These are phyloP conservation scores for Cyberlindnera lachancei DNA, from an alignment of 805 yeast species.

Conservation along the genomic window DNA sequence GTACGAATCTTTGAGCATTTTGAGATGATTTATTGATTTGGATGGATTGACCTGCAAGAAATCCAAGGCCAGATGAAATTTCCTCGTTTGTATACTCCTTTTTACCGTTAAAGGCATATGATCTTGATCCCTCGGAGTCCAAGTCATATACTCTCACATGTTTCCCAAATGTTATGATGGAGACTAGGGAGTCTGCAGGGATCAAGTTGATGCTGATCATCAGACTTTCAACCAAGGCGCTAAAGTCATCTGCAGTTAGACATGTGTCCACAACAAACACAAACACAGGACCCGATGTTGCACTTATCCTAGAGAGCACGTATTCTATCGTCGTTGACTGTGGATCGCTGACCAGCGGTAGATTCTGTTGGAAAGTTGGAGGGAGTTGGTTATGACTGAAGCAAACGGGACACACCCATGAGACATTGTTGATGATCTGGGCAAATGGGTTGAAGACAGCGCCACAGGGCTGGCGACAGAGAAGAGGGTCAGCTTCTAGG, in stretches of 20 bases:
- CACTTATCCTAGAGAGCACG: constrained; percentile 16
- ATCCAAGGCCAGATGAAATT: constrained; percentile 38
- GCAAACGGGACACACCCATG: constrained; percentile 56
- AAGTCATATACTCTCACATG: constrained; percentile 53
- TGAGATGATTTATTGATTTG: neutral
- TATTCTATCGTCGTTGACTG: constrained; percentile 44
- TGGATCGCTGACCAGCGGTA: constrained; percentile 10
- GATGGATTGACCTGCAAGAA: constrained; percentile 29
- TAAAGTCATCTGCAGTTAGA: constrained; percentile 42
- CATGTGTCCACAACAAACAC: constrained; percentile 53
- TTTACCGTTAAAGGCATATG: constrained; percentile 47
- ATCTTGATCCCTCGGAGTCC: constrained; percentile 25
- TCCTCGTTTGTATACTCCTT: constrained; percentile 43
- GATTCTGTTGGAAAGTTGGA: constrained; percentile 24
- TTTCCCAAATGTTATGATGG: constrained; percentile 52
- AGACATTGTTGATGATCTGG: constrained; percentile 19
- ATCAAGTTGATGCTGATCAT: constrained; percentile 36
- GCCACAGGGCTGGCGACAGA: constrained; percentile 46
- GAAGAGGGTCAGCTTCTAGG: constrained; percentile 34
- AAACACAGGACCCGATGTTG: constrained; percentile 33
- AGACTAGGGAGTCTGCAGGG: constrained; percentile 50
- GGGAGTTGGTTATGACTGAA: constrained; percentile 37
- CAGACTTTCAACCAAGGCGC: constrained; percentile 44
- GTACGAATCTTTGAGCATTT: constrained; percentile 12
- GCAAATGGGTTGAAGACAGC: constrained; percentile 47